Evolutionary conservation across 768 basidiomycete genomes (phyloP), one percentile per base, ranked within the genome.

Genomic region (Nevesoporus exiguus): DNA sequence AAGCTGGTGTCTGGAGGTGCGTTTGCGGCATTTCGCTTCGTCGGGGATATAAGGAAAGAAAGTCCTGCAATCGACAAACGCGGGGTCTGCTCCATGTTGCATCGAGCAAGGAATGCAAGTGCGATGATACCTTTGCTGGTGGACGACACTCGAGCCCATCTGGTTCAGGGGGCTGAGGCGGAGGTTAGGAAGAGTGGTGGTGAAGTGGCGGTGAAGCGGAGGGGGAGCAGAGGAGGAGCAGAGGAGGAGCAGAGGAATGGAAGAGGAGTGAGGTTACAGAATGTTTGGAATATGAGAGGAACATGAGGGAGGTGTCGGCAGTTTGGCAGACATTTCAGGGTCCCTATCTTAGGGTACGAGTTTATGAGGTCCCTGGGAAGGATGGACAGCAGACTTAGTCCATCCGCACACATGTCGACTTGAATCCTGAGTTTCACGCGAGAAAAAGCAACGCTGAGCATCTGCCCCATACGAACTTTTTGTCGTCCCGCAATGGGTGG

Each of bases 21-120:
- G 78, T 63, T 93, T 90, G 55, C 94, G 78, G 64, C 95, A 93
- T 76, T 96, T 96, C 74, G 96, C 90, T 75, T 95, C 88, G 73
- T 90, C 91, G 52, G 90, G 90, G 48, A 85, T 84, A 73, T 90
- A 93, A n/a, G 88, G 85, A 61, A 86, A 90, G 75, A 92, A 91
- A 39, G 88, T 85, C 65, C 86, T 83, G 67, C 88, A 86, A 78
- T 90, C 87, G 70, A 86, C 84, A 60, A 80, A 74, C 36, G 63
- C 49, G 61, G 86, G 84, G 76, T 89, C 88, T 68, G 80, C 74
- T 53, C 74, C 76, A 62, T 74, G 77, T 58, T 74, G 77, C 66
- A 77, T 70, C 69, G 77, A 73, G 60, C 74, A 74, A 61, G 77
- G 74, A 67, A 77, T 73, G 67, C 73, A 76, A 60, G 76, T 73